A percentile compares a stretch with the other conserved stretches of the same genome.
phyloP scores from a whole-genome alignment of 345 rosid genomes.

The Lepidium didymum region DNA sequence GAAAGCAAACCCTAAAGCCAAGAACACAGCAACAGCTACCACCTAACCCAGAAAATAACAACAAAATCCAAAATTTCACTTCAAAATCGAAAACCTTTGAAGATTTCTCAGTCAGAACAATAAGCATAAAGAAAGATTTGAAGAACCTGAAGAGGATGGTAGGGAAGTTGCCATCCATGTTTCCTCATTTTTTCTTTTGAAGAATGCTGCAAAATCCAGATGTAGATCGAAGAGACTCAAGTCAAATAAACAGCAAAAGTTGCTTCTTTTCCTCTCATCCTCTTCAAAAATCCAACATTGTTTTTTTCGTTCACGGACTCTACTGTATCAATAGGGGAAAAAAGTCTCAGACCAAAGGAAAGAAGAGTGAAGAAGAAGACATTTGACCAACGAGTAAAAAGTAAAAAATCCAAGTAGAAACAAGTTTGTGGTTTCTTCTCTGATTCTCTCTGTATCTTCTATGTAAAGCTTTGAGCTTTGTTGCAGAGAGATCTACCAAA shows the following conservation, averaged over 20 bases:
- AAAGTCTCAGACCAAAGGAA: constrained; percentile 4
- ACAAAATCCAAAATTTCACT: constrained; percentile 5
- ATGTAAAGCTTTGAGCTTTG: constrained; percentile 34
- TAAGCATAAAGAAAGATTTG: background rate
- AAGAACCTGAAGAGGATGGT: constrained; percentile 94
- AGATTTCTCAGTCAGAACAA: background rate
- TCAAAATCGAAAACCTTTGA: constrained; percentile 20
- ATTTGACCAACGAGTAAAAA: constrained; percentile 18
- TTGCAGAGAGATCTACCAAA: too few species aligned
- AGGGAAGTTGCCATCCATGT: constrained; percentile 98
- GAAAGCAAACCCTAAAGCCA: constrained; percentile 96
- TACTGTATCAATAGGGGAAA: background rate
- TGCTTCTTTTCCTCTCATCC: constrained; percentile 42
- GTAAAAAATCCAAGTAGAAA: constrained; percentile 24
- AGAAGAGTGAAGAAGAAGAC: constrained; percentile 23
- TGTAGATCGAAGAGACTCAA: constrained; percentile 21
- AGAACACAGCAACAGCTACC: constrained; percentile 97
- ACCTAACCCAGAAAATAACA: constrained; percentile 40
- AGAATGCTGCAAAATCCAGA: constrained; percentile 37
- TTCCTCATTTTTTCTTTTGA: constrained; percentile 59
- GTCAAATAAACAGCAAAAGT: constrained; percentile 7
- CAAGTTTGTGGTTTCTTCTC: constrained; percentile 33
- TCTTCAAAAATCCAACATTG: constrained; percentile 26
- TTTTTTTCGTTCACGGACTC: constrained; percentile 28
- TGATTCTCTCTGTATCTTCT: constrained; percentile 33